Percentiles rank a stretch among this genome's conserved stretches.
These are phyloP conservation scores for Syzygium syzygioides DNA, from an alignment of 441 rosid species.

Conservation along the genomic window DNA sequence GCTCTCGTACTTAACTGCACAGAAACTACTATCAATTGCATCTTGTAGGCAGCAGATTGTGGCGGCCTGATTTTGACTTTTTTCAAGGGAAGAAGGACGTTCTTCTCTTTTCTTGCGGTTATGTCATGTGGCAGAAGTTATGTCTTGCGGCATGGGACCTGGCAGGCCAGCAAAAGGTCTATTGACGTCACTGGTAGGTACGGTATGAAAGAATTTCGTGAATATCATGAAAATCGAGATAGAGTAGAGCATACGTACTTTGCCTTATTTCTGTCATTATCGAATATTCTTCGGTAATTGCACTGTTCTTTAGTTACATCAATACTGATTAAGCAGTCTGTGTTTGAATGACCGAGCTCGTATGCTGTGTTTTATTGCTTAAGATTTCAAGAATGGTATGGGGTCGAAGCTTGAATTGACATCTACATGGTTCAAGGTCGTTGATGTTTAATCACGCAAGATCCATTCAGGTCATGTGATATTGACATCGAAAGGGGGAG, in stretches of 20 bases:
- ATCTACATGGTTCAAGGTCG: neutral
- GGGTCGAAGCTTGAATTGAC: neutral
- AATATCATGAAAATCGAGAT: neutral
- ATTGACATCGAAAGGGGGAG: neutral
- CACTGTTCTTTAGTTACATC: neutral
- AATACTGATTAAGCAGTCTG: neutral
- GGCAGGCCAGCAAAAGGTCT: neutral
- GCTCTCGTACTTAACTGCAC: neutral
- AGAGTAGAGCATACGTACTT: neutral
- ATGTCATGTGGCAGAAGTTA: neutral
- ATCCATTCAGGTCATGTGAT: neutral
- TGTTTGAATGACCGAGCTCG: neutral
- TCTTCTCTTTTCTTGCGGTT: neutral
- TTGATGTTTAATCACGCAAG: neutral
- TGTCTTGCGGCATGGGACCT: neutral
- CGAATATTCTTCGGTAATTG: neutral
- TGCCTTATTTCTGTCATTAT: neutral
- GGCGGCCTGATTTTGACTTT: neutral
- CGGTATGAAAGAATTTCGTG: neutral
- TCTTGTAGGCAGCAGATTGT: neutral
- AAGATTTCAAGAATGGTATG: neutral
- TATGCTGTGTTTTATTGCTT: neutral
- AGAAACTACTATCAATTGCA: neutral
- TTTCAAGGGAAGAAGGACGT: neutral
- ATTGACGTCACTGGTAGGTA: neutral